Evolutionary conservation across 2,329 filamentous ascomycete genomes (phyloP).

Genomic region (Verticillium longisporum): DNA sequence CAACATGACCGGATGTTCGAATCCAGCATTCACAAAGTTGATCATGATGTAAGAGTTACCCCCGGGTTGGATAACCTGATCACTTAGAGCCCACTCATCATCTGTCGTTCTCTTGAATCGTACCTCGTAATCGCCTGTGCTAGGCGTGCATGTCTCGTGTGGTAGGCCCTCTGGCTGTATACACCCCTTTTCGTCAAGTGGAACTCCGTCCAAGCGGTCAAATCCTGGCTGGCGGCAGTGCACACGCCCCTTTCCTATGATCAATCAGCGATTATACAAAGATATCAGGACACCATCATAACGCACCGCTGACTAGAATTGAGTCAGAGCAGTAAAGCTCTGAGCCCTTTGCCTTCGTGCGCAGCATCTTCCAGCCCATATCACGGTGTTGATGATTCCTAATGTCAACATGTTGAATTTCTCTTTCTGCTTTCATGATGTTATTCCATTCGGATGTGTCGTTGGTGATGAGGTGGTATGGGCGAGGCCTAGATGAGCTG

Average conservation of each 20-base stretch:
- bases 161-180: constrained; percentile 5
- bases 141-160: constrained; percentile 3
- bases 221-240: constrained; percentile 11
- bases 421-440: constrained; percentile 6
- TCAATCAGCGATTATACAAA: not conserved
- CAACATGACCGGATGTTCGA: constrained; percentile 7
- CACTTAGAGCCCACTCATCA: too few relatives aligned
- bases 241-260: constrained; percentile 14
- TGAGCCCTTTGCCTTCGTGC: constrained; percentile 6
- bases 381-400: constrained; percentile 9
- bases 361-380: constrained; percentile 8
- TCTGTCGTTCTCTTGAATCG: too few relatives aligned
- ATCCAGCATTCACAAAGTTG: constrained; percentile 7
- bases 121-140: constrained; percentile 6
- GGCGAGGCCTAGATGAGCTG: constrained; percentile 3
- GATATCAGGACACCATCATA: not conserved
- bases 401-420: constrained; percentile 5
- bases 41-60: constrained; percentile 6
- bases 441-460: constrained; percentile 1
- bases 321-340: constrained; percentile 16
- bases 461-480: constrained; percentile 4
- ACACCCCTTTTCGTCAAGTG: constrained; percentile 6
- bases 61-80: constrained; percentile 4
- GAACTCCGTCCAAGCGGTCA: constrained; percentile 1
- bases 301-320: constrained; percentile 15